Base-by-base conservation (phyloP, 1,139 yeast genomes). In the Hanseniaspora sp. region DNA sequence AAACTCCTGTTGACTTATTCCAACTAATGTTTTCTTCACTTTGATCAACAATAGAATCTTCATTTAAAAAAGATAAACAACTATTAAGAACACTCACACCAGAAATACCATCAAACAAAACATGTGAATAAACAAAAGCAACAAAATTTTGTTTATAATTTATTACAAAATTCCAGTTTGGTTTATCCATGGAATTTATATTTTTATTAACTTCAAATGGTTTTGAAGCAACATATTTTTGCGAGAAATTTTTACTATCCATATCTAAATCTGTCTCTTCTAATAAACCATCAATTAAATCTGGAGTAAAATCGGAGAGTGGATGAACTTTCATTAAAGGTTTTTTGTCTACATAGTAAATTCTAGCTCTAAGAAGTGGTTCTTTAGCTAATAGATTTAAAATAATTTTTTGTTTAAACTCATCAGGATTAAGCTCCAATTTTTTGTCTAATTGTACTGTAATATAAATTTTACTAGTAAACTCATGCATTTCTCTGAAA, bases 381-480 rank as follows among this genome's bases (percentile, higher is more conserved):
- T 48, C 53, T 8, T 48, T 35, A 3, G 17, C 31, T 3, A 51
- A n/a, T 23, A 51, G 17, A 7, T 23, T 23, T n/a, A 12, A 18
- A 9, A 51, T 1, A n/a, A 51, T 23, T 13, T 37, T 6, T n/a
- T 23, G n/a, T 7, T 35, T 51, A 38, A 51, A 44, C 17, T 39
- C 45, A 2, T 51, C 34, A 5, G 18, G 3, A 4, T 17, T 23
- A 1, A 44, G 13, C 7, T 23, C 17, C 7, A 45, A 5, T 6
- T 38, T 13, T 11, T 28, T 28, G 29, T 51, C 54, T 23, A 51
- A 17, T 12, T 44, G 29, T 9, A 44, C 15, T 17, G 40, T 18
- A 11, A 38, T 40, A n/a, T 13, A 43, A 2, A 53, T 42, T 1
- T 39, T 62, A 49, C 56, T 45, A 13, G 34, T 28, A 3, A 33